A percentile compares a stretch with the other conserved stretches of the same genome.
phyloP scores from a whole-genome alignment of 129 eudicot species.

The Dittrichia graveolens region DNA sequence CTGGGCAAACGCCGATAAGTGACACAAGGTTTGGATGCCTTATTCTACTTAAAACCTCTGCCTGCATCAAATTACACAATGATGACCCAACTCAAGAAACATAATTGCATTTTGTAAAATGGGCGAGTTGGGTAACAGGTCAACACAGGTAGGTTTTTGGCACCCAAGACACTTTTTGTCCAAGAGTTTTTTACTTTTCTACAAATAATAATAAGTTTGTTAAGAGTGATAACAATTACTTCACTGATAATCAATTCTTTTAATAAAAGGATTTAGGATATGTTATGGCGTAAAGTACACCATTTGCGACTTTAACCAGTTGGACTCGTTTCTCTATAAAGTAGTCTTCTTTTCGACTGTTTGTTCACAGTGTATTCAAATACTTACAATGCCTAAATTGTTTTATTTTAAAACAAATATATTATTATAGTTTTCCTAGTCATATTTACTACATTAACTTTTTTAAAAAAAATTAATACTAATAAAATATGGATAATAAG shows the following conservation, averaged over 20 bases:
- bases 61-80: slow-evolving; percentile 49
- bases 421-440: background rate
- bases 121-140: background rate
- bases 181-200: background rate
- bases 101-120: background rate
- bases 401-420: background rate
- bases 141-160: background rate
- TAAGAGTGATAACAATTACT: background rate
- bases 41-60: slow-evolving; percentile 60
- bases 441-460: background rate
- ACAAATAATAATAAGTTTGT: background rate
- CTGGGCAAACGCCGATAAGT: slow-evolving; percentile 81
- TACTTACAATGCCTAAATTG: background rate
- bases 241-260: background rate
- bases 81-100: slow-evolving; percentile 24
- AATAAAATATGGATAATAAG: background rate
- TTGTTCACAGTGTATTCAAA: background rate
- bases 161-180: slow-evolving; percentile 4
- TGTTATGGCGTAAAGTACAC: background rate
- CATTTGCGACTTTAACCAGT: background rate
- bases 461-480: background rate
- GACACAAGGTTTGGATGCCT: slow-evolving; percentile 85
- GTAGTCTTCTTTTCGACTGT: too few species aligned
- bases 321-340: background rate
- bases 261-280: background rate